These are phyloP conservation scores for Handroanthus guayacan DNA, from an alignment of 257 asterid genomes.

Conservation along the genomic window DNA sequence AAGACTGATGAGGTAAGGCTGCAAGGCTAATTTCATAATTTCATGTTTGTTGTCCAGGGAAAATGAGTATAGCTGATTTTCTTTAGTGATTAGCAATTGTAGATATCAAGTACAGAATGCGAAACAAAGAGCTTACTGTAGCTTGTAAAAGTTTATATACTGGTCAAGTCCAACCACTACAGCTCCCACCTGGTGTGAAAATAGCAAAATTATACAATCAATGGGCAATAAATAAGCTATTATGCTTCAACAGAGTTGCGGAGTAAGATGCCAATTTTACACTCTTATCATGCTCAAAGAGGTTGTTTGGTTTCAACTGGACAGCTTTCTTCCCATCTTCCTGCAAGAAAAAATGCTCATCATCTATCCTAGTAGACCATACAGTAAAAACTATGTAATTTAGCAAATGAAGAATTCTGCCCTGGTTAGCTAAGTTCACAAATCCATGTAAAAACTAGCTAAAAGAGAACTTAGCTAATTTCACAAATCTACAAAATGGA, in stretches of 20 bases:
- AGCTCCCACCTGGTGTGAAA: slow-evolving; percentile 86
- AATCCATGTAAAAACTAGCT: neutral
- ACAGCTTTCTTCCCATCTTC: slow-evolving; percentile 80
- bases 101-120: slow-evolving; percentile 22
- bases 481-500: neutral
- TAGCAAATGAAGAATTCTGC: neutral
- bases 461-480: neutral
- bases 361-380: slow-evolving; percentile 8
- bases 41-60: neutral
- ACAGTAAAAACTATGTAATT: neutral
- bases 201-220: slow-evolving; percentile 31
- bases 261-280: slow-evolving; percentile 52
- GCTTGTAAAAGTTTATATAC: slow-evolving; percentile 80
- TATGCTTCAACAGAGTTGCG: slow-evolving; percentile 18
- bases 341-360: slow-evolving; percentile 53
- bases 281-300: slow-evolving; percentile 77
- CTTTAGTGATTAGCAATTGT: slow-evolving; percentile 4
- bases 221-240: slow-evolving; percentile 15
- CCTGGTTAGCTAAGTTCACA: neutral
- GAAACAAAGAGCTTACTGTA: slow-evolving; percentile 70
- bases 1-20: neutral
- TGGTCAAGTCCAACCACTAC: slow-evolving; percentile 93
- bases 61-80: slow-evolving; percentile 7
- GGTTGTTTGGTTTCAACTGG: slow-evolving; percentile 58
- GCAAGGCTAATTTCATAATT: neutral